Base-by-base conservation (phyloP, 2,329 filamentous ascomycete genomes). In the Monosporascus sp. region DNA sequence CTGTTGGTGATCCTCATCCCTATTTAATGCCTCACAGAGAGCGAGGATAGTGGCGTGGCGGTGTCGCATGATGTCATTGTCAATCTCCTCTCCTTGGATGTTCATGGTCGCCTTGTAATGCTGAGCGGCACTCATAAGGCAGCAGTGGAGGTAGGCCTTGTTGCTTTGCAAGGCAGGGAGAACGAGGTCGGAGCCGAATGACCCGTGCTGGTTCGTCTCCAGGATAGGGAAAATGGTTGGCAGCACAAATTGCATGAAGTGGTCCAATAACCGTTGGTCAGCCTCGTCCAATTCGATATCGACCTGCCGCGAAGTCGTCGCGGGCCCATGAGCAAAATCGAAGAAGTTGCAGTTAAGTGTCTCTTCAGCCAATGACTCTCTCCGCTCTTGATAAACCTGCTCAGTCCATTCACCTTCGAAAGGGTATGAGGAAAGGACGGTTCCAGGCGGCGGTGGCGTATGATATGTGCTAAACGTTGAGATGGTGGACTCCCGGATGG, bases 391-490 rank as follows among this genome's bases (percentile, higher is more conserved):
- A 68, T 85, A 88, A 58, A 84, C 80, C 60, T 87, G 83, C 62
- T 90, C 83, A 51, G 85, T 80, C 71, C 90, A 83, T 77, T 89
- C 91, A 57, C 84, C 85, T 22, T 79, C 78, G 37, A 75, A 64
- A 42, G 80, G 79, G 58, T 84, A 77, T 17, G 82, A 81, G 15
- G 83, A 84, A 50, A 89, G 79, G 55, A 86, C 76, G 24, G 82
- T 80, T 54, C 88, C 84, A 2, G 85, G 75, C 24, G 87, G 83
- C 31, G 89, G 88, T 17, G 90, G 90, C 22, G 86, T 84, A 64
- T 90, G 86, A 69, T 85, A 94, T n/a, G 90, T 92, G 80, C 86
- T 96, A 72, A 96, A 97, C 24, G 91, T 96, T 0, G 92, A 95
- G 38, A 91, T 86, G 34, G 90, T 90, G 14, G 91, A 96, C 72